These are phyloP conservation scores for Dactylis glomerata DNA, from an alignment of 176 grass and related monocot genomes.

Conservation along the genomic window DNA sequence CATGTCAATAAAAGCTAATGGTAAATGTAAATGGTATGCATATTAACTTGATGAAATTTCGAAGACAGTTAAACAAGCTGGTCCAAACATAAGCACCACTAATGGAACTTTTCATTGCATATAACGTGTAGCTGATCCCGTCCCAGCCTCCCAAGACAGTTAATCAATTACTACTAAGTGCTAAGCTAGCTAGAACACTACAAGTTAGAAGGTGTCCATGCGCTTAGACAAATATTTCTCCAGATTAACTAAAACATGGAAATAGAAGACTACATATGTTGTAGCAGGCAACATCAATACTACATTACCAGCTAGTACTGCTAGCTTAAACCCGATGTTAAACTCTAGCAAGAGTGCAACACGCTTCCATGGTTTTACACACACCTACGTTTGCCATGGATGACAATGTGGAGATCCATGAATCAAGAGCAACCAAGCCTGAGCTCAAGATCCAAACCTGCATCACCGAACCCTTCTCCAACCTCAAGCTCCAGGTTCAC, in stretches of 20 bases:
- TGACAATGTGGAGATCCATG: not conserved
- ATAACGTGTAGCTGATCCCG: not conserved
- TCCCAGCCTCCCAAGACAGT: not conserved
- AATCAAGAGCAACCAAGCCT: conserved; percentile 32
- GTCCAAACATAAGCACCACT: not conserved
- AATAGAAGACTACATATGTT: not conserved
- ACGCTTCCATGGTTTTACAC: not conserved
- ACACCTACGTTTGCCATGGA: not conserved
- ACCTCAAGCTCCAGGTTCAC: conserved; percentile 31
- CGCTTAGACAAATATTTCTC: not conserved
- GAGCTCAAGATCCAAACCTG: conserved; percentile 48
- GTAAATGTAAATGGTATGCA: not conserved
- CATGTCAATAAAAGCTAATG: no score
- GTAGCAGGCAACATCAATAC: not conserved
- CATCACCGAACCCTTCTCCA: not conserved
- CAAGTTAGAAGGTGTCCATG: not conserved
- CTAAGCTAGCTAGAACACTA: not conserved
- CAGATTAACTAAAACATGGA: not conserved
- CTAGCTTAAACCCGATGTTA: not conserved
- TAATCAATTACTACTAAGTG: not conserved
- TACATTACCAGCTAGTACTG: not conserved
- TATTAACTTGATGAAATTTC: not conserved
- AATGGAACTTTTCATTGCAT: not conserved
- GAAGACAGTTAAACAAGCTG: not conserved
- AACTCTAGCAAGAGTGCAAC: not conserved